Evolutionary conservation across 2,329 filamentous ascomycete genomes (phyloP).

Genomic region (Diplodia intermedia): DNA sequence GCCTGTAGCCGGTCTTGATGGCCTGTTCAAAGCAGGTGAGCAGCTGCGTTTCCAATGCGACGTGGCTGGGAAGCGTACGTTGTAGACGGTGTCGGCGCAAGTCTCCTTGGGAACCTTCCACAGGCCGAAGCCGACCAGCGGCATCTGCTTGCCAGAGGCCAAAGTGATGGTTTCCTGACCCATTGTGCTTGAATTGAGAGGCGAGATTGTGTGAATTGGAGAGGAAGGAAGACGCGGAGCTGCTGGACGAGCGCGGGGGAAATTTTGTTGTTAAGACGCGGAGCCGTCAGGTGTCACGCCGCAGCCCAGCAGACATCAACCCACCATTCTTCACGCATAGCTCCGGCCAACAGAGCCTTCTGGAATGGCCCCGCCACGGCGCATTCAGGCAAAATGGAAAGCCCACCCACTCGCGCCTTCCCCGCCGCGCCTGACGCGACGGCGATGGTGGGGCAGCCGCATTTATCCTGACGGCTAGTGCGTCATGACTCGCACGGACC

Average conservation of each 20-base stretch:
- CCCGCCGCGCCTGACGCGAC: conserved; percentile 20
- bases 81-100: conserved; percentile 78
- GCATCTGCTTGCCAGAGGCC: conserved; percentile 72
- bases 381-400: conserved; percentile 28
- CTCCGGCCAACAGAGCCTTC: conserved; percentile 11
- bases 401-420: conserved; percentile 8
- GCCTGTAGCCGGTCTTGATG: conserved; percentile 48
- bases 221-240: background rate
- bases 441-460: conserved; percentile 14
- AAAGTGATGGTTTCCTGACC: conserved; percentile 63
- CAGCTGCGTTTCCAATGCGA: background rate
- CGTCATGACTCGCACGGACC: conserved; percentile 22
- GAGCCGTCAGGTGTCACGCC: background rate
- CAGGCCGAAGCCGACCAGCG: conserved; percentile 77
- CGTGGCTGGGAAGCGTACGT: conserved; percentile 49
- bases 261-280: conserved; percentile 8
- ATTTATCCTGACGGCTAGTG: conserved; percentile 25
- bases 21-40: conserved; percentile 36
- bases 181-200: conserved; percentile 32
- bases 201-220: background rate
- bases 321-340: conserved; percentile 5
- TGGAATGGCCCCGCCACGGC: conserved; percentile 12
- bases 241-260: background rate
- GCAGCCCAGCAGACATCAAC: conserved; percentile 4
- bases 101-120: conserved; percentile 83